Evolutionary conservation across 768 basidiomycete species (phyloP), one percentile per base, ranked within the genome.

Genomic region (Amanita rimosa): DNA sequence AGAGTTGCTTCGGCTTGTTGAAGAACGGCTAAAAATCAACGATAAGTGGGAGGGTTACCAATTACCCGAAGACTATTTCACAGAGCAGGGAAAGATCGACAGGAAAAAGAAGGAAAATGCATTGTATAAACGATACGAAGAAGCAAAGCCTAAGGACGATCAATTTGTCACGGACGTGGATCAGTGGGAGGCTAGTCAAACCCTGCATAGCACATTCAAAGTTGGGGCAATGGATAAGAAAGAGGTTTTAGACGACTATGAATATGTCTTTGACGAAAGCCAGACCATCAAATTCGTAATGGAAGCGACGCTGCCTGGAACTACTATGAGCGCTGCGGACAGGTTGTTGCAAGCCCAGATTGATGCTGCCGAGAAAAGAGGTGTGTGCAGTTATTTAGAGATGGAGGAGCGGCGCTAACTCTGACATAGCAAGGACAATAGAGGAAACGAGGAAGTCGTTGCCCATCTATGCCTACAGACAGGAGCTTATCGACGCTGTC

Each of bases 1-100:
- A 67, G 90, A 96, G 57, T 72, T 98, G 6, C 69, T 99, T 4
- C 76, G 78, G 48, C 76, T 98, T 39, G 95, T 95, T 48, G 95
- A 99, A 65, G 94, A 94, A 61, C 80, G 95, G 24, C 72, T 95
- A 53, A 85, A 83, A 60, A 96, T 99, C 49, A 87, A 91, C 63
- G 96, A 99, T 69, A 91, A 88, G 53, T 90, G 75, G 67, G 96
- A 99, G 53, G 95, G 95, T 6, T 99, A 99, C 61, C 83, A 85
- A 67, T 76, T 98, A 37, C 96, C 96, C 0, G 96, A 98, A 56
- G 96, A 98, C 64, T 99, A 99, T 62, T 76, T 98, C 57, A 99
- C 96, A 0, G 95, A 95, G 58, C 93, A 97, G 62, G 96, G 96
- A 24, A 96, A 94, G 67, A 92, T 99, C 52, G 94, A 98, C 75